phyloP scores from a whole-genome alignment of 176 grass and related monocot genomes.

The Elaeis guineensis region DNA sequence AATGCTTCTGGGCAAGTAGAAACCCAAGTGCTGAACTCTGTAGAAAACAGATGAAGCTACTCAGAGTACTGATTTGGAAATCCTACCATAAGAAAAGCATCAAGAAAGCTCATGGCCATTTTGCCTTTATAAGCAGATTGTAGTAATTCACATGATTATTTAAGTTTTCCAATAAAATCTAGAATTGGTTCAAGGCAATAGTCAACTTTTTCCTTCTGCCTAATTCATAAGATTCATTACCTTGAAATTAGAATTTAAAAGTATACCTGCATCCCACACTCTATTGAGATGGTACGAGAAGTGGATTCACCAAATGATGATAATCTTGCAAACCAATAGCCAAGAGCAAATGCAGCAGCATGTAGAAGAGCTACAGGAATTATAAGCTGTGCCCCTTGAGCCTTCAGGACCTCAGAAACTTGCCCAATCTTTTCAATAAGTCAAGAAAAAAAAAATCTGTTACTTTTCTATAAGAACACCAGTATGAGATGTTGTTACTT shows the following conservation, averaged over 20 bases:
- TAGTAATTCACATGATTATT: neutral
- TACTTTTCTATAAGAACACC: no score
- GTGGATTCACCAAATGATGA: constrained; percentile 85
- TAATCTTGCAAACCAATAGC: constrained; percentile 67
- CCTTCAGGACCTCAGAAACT: constrained; percentile 77
- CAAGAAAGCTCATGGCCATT: constrained; percentile 7
- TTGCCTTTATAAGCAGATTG: neutral
- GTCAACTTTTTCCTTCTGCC: no score
- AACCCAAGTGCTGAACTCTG: constrained; percentile 98
- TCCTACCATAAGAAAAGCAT: neutral
- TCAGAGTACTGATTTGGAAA: no score
- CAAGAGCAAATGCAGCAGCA: constrained; percentile 72
- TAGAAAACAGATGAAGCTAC: neutral
- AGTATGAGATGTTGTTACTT: no score
- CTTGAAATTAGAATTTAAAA: neutral
- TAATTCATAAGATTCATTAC: no score
- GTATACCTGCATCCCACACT: constrained; percentile 96
- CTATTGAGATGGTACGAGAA: constrained; percentile 89
- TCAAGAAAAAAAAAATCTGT: constrained; percentile 8
- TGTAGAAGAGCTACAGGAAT: constrained; percentile 75
- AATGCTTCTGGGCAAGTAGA: constrained; percentile 97
- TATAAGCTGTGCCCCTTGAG: constrained; percentile 79
- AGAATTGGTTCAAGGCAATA: no score
- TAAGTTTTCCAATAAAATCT: no score
- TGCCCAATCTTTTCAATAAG: constrained; percentile 97